Base-by-base conservation (phyloP, 1,284 basidiomycete species). In the Termitomyces sp. region DNA sequence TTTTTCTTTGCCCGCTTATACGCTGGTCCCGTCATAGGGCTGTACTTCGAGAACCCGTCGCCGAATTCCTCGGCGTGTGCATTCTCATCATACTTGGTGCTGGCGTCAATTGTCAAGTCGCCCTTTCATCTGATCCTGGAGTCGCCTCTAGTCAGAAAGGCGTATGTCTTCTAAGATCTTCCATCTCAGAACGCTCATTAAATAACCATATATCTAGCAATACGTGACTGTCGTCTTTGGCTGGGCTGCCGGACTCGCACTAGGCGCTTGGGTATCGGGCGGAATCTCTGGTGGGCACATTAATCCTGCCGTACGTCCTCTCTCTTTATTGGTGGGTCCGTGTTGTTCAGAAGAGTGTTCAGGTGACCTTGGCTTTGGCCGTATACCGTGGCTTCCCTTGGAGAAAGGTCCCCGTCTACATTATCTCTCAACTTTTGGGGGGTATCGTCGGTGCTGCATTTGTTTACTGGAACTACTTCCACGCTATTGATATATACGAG, bases 221-320 rank as follows among this genome's bases (percentile, higher is more conserved):
- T 87, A 75, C 61, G 65, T 84, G 13, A 83, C 86, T 5, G 70
- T 86, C 43, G 77, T 72, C 59, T 68, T 88, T 41, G 86, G 84
- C 48, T 90, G 86, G 87, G 88, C 78, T 17, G 68, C 80, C 50
- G 86, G 87, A 68, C 71, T 69, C 1, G 80, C 82, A 7, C 71
- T 90, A 63, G 88, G 86, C 40, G 84, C 84, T 2, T 89, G 84
- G 84, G 72, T 82, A 5, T 78, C 79, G 12, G 78, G 74, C 49
- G 82, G 82, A 45, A 79, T 88, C 55, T 88, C 86, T 46, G 87
- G 88, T 17, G 89, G 87, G 33, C 88, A 91, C 64, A 80, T 90
- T 59, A 91, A 91, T 64, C 89, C 88, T 43, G 87, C 86, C 24
- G 88, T 83, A 67, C 21, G 71, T 68, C 26, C 38, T 12, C 26